phyloP scores from a whole-genome alignment of 2,329 filamentous ascomycete species.

The Aspergillus uvarum region DNA sequence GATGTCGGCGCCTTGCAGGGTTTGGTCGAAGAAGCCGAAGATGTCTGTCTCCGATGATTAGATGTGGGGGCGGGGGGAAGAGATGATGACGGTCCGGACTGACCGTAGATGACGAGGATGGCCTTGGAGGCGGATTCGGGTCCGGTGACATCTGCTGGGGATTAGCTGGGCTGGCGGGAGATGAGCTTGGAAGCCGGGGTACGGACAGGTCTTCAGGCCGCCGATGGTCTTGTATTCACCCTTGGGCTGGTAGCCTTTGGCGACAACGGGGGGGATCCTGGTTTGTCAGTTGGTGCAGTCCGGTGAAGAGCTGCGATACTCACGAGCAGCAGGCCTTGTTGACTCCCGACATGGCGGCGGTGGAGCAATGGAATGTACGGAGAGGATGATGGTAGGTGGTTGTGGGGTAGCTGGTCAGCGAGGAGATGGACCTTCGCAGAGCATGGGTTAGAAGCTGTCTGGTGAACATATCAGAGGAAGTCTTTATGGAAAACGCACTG shows the following conservation, averaged over 20 bases:
- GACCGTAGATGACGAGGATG: constrained; percentile 57
- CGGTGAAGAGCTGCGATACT: constrained; percentile 15
- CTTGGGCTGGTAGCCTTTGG: constrained; percentile 54
- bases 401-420: constrained; percentile 10
- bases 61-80: neutral
- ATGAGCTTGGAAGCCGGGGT: neutral
- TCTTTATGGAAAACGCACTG: constrained; percentile 3
- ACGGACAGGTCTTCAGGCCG: constrained; percentile 61
- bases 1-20: constrained; percentile 63
- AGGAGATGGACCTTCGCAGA: constrained; percentile 23
- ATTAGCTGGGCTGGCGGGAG: neutral
- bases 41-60: constrained; percentile 47
- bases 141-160: constrained; percentile 53
- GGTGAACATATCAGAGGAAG: constrained; percentile 16
- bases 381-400: constrained; percentile 4
- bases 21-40: constrained; percentile 65
- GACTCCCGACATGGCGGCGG: constrained; percentile 39
- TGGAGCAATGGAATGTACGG: constrained; percentile 24
- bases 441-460: constrained; percentile 26
- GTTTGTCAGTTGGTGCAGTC: neutral
- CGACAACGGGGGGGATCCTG: constrained; percentile 44
- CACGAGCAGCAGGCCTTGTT: constrained; percentile 49
- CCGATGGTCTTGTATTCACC: constrained; percentile 60
- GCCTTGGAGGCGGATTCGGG: constrained; percentile 56
- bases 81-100: constrained; percentile 1